A percentile compares a stretch with the other conserved stretches of the same genome.
Conservation (phyloP, 129 eudicot genomes). For the Escallonia rubra region DNA sequence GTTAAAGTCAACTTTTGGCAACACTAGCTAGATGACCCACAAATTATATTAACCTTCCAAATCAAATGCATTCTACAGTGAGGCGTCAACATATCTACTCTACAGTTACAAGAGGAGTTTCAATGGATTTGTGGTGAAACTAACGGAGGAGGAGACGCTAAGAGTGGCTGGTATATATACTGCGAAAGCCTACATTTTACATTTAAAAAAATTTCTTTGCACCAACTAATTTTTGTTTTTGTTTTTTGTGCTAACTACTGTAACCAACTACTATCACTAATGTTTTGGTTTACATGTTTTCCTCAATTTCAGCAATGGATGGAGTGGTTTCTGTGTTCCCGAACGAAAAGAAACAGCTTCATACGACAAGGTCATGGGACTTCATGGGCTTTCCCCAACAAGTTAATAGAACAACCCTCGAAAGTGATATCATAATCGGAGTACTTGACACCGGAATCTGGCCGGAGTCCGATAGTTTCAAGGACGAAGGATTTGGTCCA, state of each 20-base stretch:
- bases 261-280: too few relatives aligned
- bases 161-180: conserved; percentile 18
- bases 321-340: conserved; percentile 48
- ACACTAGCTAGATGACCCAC: too few relatives aligned
- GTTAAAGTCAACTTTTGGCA: background rate
- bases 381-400: conserved; percentile 34
- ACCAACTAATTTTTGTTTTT: background rate
- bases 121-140: conserved; percentile 43
- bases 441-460: conserved; percentile 32
- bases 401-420: conserved; percentile 12
- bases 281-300: background rate
- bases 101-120: conserved; percentile 40
- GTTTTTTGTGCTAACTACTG: background rate
- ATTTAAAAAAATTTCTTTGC: background rate
- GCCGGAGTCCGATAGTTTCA: conserved; percentile 29
- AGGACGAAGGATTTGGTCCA: conserved; percentile 17
- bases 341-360: conserved; percentile 23
- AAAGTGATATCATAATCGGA: conserved; percentile 34
- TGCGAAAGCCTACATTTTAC: background rate
- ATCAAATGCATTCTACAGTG: conserved; percentile 1
- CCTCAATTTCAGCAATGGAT: conserved; percentile 23
- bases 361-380: conserved; percentile 50
- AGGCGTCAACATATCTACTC: conserved; percentile 28
- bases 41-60: too few relatives aligned
- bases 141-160: conserved; percentile 36